Percentiles rank a stretch among this genome's conserved stretches.
Evolutionary conservation across 1,284 basidiomycete species (phyloP).

Genomic region (Malassezia brasiliensis): DNA sequence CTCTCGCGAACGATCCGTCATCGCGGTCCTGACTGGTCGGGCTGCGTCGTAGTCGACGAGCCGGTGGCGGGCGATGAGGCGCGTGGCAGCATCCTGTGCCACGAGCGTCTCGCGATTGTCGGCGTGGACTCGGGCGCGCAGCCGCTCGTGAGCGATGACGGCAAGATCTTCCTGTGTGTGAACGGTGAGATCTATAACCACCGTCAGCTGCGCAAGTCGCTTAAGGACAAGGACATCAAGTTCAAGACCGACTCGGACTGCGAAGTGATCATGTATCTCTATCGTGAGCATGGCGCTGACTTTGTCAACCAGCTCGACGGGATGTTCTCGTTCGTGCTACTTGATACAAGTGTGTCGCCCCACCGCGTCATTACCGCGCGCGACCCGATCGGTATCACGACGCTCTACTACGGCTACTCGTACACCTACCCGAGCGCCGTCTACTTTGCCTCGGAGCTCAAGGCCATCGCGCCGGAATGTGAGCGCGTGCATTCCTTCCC

Average conservation of each 20-base stretch:
- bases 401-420: constrained; percentile 90
- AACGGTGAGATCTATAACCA: constrained; percentile 99
- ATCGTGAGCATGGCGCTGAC: constrained; percentile 47
- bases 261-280: constrained; percentile 72
- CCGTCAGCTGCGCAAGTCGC: constrained; percentile 63
- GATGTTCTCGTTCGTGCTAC: constrained; percentile 95
- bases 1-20: constrained; percentile 47
- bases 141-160: constrained; percentile 78
- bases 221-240: constrained; percentile 57
- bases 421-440: constrained; percentile 72
- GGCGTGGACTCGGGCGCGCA: constrained; percentile 98
- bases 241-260: constrained; percentile 99
- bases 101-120: constrained; percentile 72
- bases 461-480: constrained; percentile 82
- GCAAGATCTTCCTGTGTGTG: constrained; percentile 75
- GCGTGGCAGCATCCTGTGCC: constrained; percentile 48
- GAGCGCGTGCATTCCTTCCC: constrained; percentile 93
- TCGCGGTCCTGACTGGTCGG: constrained; percentile 48
- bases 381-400: constrained; percentile 96
- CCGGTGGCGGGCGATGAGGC: constrained; percentile 14
- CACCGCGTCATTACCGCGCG: constrained; percentile 86
- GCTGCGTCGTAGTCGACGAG: constrained; percentile 41
- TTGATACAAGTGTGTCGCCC: constrained; percentile 83
- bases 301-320: constrained; percentile 65
- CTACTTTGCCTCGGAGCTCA: constrained; percentile 94